Conservation (phyloP, 257 asterid genomes). For the Coffea eugenioides region DNA sequence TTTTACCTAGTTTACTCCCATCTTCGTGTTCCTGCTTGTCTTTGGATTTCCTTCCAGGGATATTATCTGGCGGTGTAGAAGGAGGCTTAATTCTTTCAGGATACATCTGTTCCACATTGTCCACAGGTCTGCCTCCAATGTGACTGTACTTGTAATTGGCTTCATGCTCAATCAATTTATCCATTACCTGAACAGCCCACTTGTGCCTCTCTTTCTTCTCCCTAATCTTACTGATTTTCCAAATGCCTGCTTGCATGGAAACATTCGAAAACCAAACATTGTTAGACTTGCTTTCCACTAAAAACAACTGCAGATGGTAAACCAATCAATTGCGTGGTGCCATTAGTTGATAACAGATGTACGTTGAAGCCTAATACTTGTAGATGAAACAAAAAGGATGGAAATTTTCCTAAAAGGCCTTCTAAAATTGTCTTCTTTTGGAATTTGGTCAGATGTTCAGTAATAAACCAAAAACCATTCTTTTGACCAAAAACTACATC, state of each 20-base stretch:
- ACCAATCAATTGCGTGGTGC: too few species aligned
- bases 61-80: neutral
- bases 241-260: constrained; percentile 28
- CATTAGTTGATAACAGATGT: too few species aligned
- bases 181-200: constrained; percentile 35
- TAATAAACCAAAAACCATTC: too few species aligned
- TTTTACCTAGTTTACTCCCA: constrained; percentile 17
- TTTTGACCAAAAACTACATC: neutral
- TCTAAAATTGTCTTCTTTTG: too few species aligned
- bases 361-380: too few species aligned
- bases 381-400: too few species aligned
- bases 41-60: neutral
- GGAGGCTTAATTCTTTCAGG: constrained; percentile 10
- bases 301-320: too few species aligned
- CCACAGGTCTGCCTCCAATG: constrained; percentile 30
- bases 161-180: constrained; percentile 24
- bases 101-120: neutral
- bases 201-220: constrained; percentile 26
- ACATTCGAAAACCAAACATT: neutral
- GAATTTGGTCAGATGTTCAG: neutral
- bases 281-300: neutral
- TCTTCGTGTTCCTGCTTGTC: neutral
- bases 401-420: too few species aligned
- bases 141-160: constrained; percentile 26
- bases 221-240: constrained; percentile 28